Conservation (phyloP, 2,329 filamentous ascomycete species). For the Teratosphaeria gauchensis region DNA sequence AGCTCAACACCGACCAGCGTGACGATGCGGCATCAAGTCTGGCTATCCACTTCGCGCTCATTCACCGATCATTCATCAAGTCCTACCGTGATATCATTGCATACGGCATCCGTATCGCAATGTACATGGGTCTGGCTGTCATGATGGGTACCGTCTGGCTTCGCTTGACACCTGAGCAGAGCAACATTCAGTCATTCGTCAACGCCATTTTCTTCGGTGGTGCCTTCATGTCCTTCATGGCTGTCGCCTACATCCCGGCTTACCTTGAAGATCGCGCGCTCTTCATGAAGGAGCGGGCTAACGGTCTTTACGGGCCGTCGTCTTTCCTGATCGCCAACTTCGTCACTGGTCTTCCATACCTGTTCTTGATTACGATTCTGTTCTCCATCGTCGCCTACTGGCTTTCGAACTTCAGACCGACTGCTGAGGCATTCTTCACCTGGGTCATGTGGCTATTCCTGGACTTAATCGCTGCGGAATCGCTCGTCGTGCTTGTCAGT, state of each 20-base stretch:
- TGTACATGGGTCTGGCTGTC: conserved; percentile 72
- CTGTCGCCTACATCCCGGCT: conserved; percentile 70
- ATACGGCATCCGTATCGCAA: conserved; percentile 71
- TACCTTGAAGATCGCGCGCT: conserved; percentile 69
- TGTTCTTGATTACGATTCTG: conserved; percentile 66
- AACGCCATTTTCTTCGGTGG: conserved; percentile 61
- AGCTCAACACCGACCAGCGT: conserved; percentile 19
- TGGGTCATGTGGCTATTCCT: conserved; percentile 81
- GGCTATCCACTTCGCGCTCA: conserved; percentile 51
- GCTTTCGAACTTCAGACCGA: conserved; percentile 65
- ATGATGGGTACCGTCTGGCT: conserved; percentile 88
- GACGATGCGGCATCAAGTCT: conserved; percentile 35
- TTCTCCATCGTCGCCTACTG: conserved; percentile 73
- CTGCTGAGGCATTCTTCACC: conserved; percentile 57
- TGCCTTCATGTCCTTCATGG: conserved; percentile 46
- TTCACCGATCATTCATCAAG: conserved; percentile 75
- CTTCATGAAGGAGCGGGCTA: conserved; percentile 68
- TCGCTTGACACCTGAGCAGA: conserved; percentile 56
- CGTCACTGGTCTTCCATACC: conserved; percentile 68
- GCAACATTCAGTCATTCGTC: conserved; percentile 68
- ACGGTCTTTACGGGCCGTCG: conserved; percentile 60
- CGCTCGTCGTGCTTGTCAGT: conserved; percentile 67
- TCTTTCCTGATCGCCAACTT: conserved; percentile 72
- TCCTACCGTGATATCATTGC: conserved; percentile 74
- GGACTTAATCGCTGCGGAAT: conserved; percentile 72